These are phyloP conservation scores for Suhomyces ambrosiae DNA, from an alignment of 1,139 yeast genomes.

Conservation along the genomic window DNA sequence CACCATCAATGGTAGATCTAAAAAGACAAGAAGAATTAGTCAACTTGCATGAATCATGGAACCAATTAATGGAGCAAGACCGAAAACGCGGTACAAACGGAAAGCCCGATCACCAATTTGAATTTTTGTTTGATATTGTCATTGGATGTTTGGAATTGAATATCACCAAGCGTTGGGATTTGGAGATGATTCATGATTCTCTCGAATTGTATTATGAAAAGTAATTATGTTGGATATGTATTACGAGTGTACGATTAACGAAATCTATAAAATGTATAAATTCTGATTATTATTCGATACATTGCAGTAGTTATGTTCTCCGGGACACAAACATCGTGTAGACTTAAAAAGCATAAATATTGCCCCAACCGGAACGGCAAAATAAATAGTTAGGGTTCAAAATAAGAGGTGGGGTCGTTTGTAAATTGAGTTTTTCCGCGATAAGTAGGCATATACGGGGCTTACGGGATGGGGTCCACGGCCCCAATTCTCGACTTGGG, in stretches of 20 bases:
- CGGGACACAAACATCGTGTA: too few relatives aligned
- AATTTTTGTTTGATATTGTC: constrained; percentile 46
- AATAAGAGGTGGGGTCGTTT: not conserved
- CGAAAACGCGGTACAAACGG: constrained; percentile 4
- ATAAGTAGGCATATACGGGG: not conserved
- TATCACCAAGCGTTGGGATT: constrained; percentile 52
- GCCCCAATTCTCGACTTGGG: too few relatives aligned
- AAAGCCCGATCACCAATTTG: constrained; percentile 23
- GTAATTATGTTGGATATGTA: not conserved
- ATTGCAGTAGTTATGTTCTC: too few relatives aligned
- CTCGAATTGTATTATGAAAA: constrained; percentile 5
- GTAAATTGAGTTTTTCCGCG: not conserved
- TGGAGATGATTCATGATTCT: constrained; percentile 36
- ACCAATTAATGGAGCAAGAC: constrained; percentile 12
- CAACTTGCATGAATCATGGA: constrained; percentile 27
- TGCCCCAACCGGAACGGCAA: too few relatives aligned
- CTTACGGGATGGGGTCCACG: too few relatives aligned
- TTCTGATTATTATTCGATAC: too few relatives aligned
- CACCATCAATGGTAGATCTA: constrained; percentile 27
- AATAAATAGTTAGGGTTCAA: too few relatives aligned
- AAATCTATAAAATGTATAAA: not conserved
- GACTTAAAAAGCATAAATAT: too few relatives aligned
- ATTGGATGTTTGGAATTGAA: constrained; percentile 58
- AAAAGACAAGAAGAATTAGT: constrained; percentile 23
- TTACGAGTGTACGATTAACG: constrained; percentile 7